Evolutionary conservation across 495 filamentous ascomycete species (phyloP).

Genomic region (Hypoxylon crocopeplum): DNA sequence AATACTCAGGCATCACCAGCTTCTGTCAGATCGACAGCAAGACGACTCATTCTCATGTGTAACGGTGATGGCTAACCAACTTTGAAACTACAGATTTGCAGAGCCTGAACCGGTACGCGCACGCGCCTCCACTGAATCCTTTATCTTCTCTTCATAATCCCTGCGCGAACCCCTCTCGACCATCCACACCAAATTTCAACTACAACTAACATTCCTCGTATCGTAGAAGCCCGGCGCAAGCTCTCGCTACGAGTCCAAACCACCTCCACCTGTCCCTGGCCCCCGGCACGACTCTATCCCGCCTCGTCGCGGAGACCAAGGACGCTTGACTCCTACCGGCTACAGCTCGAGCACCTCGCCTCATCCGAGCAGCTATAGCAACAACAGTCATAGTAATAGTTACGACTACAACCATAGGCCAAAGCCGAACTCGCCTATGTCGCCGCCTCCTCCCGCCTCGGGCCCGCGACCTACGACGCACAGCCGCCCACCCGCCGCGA

Average conservation of each 20-base stretch:
- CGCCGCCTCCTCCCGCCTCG: conserved; percentile 51
- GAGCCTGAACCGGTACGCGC: conserved; percentile 87
- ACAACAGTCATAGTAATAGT: conserved; percentile 15
- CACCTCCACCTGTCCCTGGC: conserved; percentile 28
- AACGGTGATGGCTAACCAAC: conserved; percentile 26
- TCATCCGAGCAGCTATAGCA: conserved; percentile 26
- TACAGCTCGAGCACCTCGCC: conserved; percentile 39
- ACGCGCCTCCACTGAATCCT: conserved; percentile 8
- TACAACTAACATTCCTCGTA: conserved; percentile 22
- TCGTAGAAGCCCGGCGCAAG: conserved; percentile 45
- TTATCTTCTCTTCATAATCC: conserved; percentile 8
- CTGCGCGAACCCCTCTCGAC: conserved; percentile 27
- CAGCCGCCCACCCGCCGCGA: conserved; percentile 60
- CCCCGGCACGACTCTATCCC: conserved; percentile 33
- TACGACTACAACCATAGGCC: conserved; percentile 35
- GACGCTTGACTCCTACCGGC: conserved; percentile 43
- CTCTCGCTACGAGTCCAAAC: conserved; percentile 51
- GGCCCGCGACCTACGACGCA: conserved; percentile 56
- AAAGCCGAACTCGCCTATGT: conserved; percentile 36
- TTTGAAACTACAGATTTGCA: conserved; percentile 70
- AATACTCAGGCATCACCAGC: not conserved
- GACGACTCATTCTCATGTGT: conserved; percentile 20
- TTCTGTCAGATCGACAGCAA: conserved; percentile 19
- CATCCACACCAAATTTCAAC: conserved; percentile 1
- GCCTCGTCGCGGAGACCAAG: conserved; percentile 43